Base-by-base conservation (phyloP, 495 filamentous ascomycete species). In the Zalerion maritima region DNA sequence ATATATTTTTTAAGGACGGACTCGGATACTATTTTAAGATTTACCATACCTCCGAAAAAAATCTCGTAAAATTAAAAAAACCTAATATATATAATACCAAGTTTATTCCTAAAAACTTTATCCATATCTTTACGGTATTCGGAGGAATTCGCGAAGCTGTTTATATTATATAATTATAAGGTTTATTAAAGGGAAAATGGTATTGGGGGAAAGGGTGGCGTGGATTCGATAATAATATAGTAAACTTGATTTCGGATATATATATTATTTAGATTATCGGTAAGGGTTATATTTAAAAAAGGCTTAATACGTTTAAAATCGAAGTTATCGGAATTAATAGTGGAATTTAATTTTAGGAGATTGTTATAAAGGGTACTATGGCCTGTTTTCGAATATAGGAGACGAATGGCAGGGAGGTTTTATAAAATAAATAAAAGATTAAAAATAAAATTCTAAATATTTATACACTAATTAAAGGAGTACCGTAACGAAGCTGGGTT, bases 281-380 rank as follows among this genome's bases (percentile, higher is more conserved):
- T 24, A 25, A 22, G 18, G 20, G 29, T 21, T 18, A 13, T 8
- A 21, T 8, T 24, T 5, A 32, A 24, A 5, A 32, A 21, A 24
- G 29, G 18, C 24, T 32, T 32, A 16, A 25, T 24, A 16, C 14
- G 29, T 18, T 32, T 21, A 17, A 32, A 24, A n/a, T 21, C 5
- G 29, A 32, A 32, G 20, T 18, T 16, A 18, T 29, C 27, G 27
- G 27, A 29, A 18, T 18, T 14, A 18, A 29, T 18, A 18, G 27
- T 21, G 29, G 29, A 32, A 32, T 32, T 32, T 18, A 32, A 17
- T 24, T 24, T 24, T 13, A 32, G 17, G 17, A n/a, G n/a, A n/a
- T n/a, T n/a, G 27, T 18, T 29, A 11, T n/a, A 15, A 19, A 29
- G 27, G 5, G 12, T 29, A n/a, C 17, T 17, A 19, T 19, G 13